A percentile compares a stretch with the other conserved stretches of the same genome.
Evolutionary conservation across 257 asterid species (phyloP).

Genomic region (Lycium barbarum): DNA sequence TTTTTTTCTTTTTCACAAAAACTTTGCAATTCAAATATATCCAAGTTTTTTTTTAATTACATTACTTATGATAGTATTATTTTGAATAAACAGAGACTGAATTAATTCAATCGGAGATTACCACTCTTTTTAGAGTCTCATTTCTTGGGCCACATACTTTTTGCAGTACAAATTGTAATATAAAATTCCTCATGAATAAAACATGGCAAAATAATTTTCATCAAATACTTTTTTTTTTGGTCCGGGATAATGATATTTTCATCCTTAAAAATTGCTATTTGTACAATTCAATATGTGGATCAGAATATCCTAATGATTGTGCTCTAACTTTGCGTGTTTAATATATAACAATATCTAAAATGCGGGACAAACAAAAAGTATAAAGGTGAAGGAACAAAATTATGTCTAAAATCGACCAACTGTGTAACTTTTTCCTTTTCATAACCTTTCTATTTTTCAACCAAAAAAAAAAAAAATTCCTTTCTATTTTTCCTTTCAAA

Average conservation of each 20-base stretch:
- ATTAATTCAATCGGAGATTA: too few species aligned
- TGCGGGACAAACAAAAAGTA: background rate
- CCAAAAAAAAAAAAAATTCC: background rate
- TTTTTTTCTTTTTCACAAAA: background rate
- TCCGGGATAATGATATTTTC: background rate
- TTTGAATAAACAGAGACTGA: too few species aligned
- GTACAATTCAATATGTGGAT: background rate
- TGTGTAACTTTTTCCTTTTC: background rate
- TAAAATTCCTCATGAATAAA: background rate
- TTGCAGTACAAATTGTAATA: background rate
- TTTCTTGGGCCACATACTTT: background rate
- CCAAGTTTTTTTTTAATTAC: background rate
- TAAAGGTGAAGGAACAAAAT: slow-evolving; percentile 23
- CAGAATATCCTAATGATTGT: background rate
- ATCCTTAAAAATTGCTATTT: background rate
- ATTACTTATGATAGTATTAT: too few species aligned
- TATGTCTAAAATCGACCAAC: slow-evolving; percentile 6
- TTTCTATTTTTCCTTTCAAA: background rate
- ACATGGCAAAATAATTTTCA: background rate
- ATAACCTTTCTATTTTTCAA: background rate
- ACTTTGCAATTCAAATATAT: slow-evolving; percentile 1
- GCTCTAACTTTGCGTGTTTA: slow-evolving; percentile 16
- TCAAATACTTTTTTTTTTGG: background rate
- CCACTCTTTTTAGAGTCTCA: too few species aligned
- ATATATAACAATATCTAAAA: background rate